Conservation (phyloP, 2,329 filamentous ascomycete genomes). For the Diplodia sapinea region DNA sequence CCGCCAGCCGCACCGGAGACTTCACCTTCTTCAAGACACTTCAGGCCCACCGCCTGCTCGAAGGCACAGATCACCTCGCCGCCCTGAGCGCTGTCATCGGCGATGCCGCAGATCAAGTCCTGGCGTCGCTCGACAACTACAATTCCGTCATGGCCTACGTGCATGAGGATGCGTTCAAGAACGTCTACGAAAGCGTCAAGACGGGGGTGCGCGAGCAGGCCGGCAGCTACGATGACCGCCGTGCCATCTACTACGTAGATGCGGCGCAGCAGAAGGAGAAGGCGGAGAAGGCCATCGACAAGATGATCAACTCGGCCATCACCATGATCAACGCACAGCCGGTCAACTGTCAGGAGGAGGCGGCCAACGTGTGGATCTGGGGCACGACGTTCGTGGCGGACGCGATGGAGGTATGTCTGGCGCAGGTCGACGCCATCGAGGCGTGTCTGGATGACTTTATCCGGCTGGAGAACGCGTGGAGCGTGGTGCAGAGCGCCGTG, state of each 20-base stretch:
- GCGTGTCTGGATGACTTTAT: slow-evolving; percentile 53
- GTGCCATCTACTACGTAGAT: slow-evolving; percentile 52
- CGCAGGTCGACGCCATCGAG: slow-evolving; percentile 50
- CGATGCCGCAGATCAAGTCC: slow-evolving; percentile 51
- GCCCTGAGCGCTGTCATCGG: slow-evolving; percentile 49
- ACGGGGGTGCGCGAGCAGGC: slow-evolving; percentile 35
- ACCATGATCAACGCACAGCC: slow-evolving; percentile 51
- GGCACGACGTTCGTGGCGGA: slow-evolving; percentile 54
- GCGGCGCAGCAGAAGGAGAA: slow-evolving; percentile 53
- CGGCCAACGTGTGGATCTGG: slow-evolving; percentile 54
- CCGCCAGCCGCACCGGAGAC: slow-evolving; percentile 51
- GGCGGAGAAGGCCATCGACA: slow-evolving; percentile 55
- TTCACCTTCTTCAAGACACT: slow-evolving; percentile 56
- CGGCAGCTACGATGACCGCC: slow-evolving; percentile 33
- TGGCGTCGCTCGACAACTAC: slow-evolving; percentile 54
- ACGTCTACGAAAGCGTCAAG: slow-evolving; percentile 53
- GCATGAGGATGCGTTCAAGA: slow-evolving; percentile 55
- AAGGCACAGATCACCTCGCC: slow-evolving; percentile 55
- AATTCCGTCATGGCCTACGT: slow-evolving; percentile 54
- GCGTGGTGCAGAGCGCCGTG: slow-evolving; percentile 50
- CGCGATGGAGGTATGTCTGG: slow-evolving; percentile 51
- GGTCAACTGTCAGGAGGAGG: slow-evolving; percentile 47
- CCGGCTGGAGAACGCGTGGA: slow-evolving; percentile 53
- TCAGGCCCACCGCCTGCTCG: slow-evolving; percentile 52
- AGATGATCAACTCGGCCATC: slow-evolving; percentile 52